Conservation (phyloP, 164 flowering plant species). For the Cinnamomum micranthum region DNA sequence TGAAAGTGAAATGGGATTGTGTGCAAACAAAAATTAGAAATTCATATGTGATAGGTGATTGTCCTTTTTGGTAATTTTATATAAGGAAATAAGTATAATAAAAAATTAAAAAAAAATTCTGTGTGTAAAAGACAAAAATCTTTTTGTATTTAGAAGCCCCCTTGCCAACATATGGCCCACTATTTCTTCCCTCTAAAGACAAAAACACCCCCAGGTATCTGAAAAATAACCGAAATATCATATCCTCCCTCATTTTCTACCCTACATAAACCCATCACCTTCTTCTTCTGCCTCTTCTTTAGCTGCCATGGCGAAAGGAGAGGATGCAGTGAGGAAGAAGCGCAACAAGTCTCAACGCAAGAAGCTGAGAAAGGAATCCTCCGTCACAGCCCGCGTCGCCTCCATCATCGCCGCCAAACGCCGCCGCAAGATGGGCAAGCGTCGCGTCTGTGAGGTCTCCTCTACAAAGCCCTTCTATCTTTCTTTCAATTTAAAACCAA, state of each 20-base stretch:
- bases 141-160: too few relatives aligned
- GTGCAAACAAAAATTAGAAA: too few relatives aligned
- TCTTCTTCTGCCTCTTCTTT: neutral
- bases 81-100: too few relatives aligned
- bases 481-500: neutral
- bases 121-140: too few relatives aligned
- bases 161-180: too few relatives aligned
- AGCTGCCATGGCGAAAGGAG: conserved; percentile 66
- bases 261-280: neutral
- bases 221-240: too few relatives aligned
- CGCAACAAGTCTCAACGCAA: conserved; percentile 62
- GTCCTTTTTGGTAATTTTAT: too few relatives aligned
- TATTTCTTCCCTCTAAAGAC: too few relatives aligned
- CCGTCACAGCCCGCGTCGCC: conserved; percentile 70
- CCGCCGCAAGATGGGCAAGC: conserved; percentile 82
- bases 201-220: too few relatives aligned
- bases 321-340: conserved; percentile 51
- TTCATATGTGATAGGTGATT: too few relatives aligned
- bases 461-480: neutral
- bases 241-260: neutral
- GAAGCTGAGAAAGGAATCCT: conserved; percentile 36
- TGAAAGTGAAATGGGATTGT: too few relatives aligned
- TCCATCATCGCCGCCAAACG: conserved; percentile 80
- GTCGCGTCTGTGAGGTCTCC: conserved; percentile 74
- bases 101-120: too few relatives aligned